These are phyloP conservation scores for Epithemia pelagica DNA, from an alignment of 108 stramenopile genomes.

Conservation along the genomic window DNA sequence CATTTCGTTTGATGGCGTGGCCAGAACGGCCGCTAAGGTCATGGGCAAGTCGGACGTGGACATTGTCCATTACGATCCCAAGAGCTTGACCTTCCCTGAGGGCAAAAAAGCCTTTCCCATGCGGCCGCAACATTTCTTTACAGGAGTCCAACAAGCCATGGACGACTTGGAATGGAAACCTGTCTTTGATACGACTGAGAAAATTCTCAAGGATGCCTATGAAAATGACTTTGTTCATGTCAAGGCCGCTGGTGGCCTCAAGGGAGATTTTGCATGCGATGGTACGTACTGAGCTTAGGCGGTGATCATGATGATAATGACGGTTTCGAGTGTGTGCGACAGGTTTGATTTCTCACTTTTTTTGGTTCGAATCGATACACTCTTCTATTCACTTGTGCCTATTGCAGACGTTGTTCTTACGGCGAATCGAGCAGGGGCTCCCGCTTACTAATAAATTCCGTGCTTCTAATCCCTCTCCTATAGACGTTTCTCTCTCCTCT, in stretches of 20 bases:
- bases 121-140: slow-evolving; percentile 34
- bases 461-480: too few relatives aligned
- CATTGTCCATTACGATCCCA: slow-evolving; percentile 29
- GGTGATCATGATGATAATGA: too few relatives aligned
- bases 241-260: slow-evolving; percentile 21
- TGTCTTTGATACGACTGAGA: slow-evolving; percentile 19
- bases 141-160: slow-evolving; percentile 22
- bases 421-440: too few relatives aligned
- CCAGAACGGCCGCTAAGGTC: slow-evolving; percentile 22
- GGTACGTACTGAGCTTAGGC: too few relatives aligned
- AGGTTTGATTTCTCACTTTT: too few relatives aligned
- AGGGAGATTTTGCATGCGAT: slow-evolving; percentile 27
- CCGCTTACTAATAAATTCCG: too few relatives aligned
- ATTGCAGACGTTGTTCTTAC: too few relatives aligned
- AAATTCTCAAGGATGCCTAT: slow-evolving; percentile 24
- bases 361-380: too few relatives aligned
- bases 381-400: too few relatives aligned
- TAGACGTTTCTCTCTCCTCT: too few relatives aligned
- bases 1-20: slow-evolving; percentile 28
- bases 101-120: slow-evolving; percentile 32
- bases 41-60: slow-evolving; percentile 14
- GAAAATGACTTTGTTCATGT: slow-evolving; percentile 29
- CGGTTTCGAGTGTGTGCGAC: too few relatives aligned
- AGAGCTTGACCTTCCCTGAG: slow-evolving; percentile 18
- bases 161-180: slow-evolving; percentile 28